A percentile compares a stretch with the other conserved stretches of the same genome.
Conservation (phyloP, 805 yeast species). For the Ogataea chonburiensis region DNA sequence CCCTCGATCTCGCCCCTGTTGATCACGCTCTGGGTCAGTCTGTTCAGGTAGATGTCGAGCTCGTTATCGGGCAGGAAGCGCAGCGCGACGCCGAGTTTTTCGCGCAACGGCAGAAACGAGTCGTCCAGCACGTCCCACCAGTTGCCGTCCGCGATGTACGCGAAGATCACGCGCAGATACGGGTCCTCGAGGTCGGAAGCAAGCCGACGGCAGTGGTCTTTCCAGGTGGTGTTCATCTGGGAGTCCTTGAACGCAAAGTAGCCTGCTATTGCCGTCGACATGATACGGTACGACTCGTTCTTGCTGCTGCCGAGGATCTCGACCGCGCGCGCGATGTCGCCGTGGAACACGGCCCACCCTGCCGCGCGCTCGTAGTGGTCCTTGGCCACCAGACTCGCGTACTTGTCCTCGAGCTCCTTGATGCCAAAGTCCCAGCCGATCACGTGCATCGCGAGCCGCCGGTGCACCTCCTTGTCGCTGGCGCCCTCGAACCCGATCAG, state of each 20-base stretch:
- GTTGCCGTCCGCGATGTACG: slow-evolving; percentile 88
- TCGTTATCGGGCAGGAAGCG: slow-evolving; percentile 81
- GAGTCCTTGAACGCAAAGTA: slow-evolving; percentile 65
- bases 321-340: slow-evolving; percentile 79
- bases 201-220: slow-evolving; percentile 85
- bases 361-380: slow-evolving; percentile 88
- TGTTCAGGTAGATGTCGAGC: slow-evolving; percentile 64
- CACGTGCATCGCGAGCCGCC: slow-evolving; percentile 76
- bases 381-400: slow-evolving; percentile 50
- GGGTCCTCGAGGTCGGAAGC: slow-evolving; percentile 90
- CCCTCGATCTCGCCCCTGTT: slow-evolving; percentile 88
- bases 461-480: slow-evolving; percentile 56
- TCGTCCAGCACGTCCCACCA: slow-evolving; percentile 97
- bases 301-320: slow-evolving; percentile 73
- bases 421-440: slow-evolving; percentile 89
- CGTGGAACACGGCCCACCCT: slow-evolving; percentile 96
- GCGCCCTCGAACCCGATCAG: slow-evolving; percentile 42
- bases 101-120: slow-evolving; percentile 81
- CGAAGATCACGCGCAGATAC: slow-evolving; percentile 86
- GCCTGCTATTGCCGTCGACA: slow-evolving; percentile 94
- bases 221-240: slow-evolving; percentile 75
- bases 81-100: slow-evolving; percentile 86
- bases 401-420: slow-evolving; percentile 69
- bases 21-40: slow-evolving; percentile 70
- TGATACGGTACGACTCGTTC: slow-evolving; percentile 66